A percentile compares a stretch with the other conserved stretches of the same genome.
These are phyloP conservation scores for Serendipita sp. DNA, from an alignment of 1,284 basidiomycete species.

Conservation along the genomic window DNA sequence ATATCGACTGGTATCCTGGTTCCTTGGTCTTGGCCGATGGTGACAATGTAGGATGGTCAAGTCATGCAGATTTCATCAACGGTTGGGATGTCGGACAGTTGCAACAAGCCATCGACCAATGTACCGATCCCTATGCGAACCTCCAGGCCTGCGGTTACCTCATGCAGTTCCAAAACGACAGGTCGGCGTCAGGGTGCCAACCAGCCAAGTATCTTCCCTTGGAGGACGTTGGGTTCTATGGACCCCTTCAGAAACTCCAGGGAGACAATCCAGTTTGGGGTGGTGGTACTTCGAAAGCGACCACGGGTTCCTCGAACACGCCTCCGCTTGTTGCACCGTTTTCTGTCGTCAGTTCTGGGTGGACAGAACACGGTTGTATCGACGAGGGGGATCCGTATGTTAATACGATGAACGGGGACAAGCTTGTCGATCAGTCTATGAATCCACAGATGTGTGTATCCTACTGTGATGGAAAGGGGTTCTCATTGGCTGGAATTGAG, in stretches of 20 bases:
- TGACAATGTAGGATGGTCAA: not conserved
- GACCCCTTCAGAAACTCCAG: not conserved
- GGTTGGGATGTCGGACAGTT: not conserved
- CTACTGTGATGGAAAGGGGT: constrained; percentile 1
- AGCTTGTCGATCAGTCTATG: not conserved
- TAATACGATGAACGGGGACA: constrained; percentile 6
- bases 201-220: constrained; percentile 2
- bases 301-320: not conserved
- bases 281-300: not conserved
- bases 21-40: not conserved
- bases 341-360: not conserved
- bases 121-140: not conserved
- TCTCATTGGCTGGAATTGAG: constrained; percentile 1
- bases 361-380: not conserved
- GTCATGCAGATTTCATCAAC: not conserved
- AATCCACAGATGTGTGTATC: not conserved
- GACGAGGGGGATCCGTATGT: not conserved
- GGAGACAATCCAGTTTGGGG: not conserved
- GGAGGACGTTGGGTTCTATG: constrained; percentile 2
- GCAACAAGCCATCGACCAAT: not conserved
- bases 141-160: not conserved
- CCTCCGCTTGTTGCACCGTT: not conserved
- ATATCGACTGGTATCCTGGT: not conserved
- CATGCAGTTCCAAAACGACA: not conserved
- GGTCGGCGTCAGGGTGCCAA: not conserved